Evolutionary conservation across 169 alveolate genomes (phyloP).

Genomic region (Cryptosporidium viatorum): DNA sequence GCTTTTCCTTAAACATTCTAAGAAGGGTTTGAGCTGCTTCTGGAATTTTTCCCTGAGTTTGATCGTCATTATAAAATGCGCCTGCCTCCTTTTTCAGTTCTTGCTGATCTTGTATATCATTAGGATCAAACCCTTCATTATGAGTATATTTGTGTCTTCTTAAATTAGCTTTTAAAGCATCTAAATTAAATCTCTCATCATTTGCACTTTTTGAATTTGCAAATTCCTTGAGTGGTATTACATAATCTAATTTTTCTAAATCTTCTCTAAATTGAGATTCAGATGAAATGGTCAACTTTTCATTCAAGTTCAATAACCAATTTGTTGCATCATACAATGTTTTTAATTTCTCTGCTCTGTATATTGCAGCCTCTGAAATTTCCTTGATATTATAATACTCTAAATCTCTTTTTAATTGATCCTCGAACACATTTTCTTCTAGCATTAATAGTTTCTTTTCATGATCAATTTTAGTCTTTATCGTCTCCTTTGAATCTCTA

Average conservation of each 20-base stretch:
- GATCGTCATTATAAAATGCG: conserved; percentile 27
- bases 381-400: conserved; percentile 40
- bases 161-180: conserved; percentile 14
- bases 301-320: conserved; percentile 50
- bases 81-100: conserved; percentile 47
- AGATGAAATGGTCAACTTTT: conserved; percentile 30
- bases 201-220: not conserved
- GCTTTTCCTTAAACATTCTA: conserved; percentile 42
- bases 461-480: conserved; percentile 7
- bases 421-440: conserved; percentile 53
- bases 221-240: not conserved
- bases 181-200: conserved; percentile 19
- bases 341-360: conserved; percentile 43
- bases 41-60: conserved; percentile 47
- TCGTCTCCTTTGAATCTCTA: conserved; percentile 2
- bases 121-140: conserved; percentile 35
- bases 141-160: conserved; percentile 44
- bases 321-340: conserved; percentile 25
- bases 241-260: conserved; percentile 58
- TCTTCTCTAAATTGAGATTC: conserved; percentile 49
- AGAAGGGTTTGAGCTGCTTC: conserved; percentile 33
- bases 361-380: conserved; percentile 38
- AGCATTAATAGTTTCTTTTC: conserved; percentile 19
- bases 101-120: conserved; percentile 22
- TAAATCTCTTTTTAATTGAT: conserved; percentile 39